Base-by-base conservation (phyloP, 306 rosid species). In the Clitoria ternatea region DNA sequence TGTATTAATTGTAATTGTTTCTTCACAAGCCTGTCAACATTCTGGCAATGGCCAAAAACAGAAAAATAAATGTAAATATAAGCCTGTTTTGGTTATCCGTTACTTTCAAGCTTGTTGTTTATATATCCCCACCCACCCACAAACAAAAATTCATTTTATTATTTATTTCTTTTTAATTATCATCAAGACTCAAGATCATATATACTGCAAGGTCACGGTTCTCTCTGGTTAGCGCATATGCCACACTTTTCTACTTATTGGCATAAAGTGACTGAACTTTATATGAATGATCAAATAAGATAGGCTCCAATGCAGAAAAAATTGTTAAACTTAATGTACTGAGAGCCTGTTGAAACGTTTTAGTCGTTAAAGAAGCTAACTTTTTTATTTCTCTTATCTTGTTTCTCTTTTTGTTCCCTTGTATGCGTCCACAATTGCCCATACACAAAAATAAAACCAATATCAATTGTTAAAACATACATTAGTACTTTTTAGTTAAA, bases 181-280 rank as follows among this genome's bases (percentile, higher is more conserved):
- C n/a, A n/a, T n/a, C n/a, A n/a, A n/a, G n/a, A n/a, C n/a, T n/a
- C n/a, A n/a, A n/a, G n/a, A n/a, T n/a, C n/a, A n/a, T n/a, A n/a
- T n/a, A n/a, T 37, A 60, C 45, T 52, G 37, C 3, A 35, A 36
- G 27, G 67, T 48, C 70, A 20, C 36, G 11, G 39, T 43, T 62
- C 64, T 64, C 20, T 72, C 13, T 29, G 20, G 54, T 27, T n/a
- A n/a, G n/a, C n/a, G 2, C 13, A 4, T 45, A 62, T 63, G 68
- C 76, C 50, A 69, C 26, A 45, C 40, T 69, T 70, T 64, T 45
- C 53, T 30, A 13, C 71, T 22, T 70, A 14, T 55, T 47, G 70
- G 76, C 70, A 80, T 75, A 71, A 75, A 80, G 71, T 64, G 70
- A 47, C n/a, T 75, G 40, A 19, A 72, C 70, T 70, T 75, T 75